Evolutionary conservation across 345 rosid species (phyloP).

Genomic region (Melastoma malabathricum): DNA sequence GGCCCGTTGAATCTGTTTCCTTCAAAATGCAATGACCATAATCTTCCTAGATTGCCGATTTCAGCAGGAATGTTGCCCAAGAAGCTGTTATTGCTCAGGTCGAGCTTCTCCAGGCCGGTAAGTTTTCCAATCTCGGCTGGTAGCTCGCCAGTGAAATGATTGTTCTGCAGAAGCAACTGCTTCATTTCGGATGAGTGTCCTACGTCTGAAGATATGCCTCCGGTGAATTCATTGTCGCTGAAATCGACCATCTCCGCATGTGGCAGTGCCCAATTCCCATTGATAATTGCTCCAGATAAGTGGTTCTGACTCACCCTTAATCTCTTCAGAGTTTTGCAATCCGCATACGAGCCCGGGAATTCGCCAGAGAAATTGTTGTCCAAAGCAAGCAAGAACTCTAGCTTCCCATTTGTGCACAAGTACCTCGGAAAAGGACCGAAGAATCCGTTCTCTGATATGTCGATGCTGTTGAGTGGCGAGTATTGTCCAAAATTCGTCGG

Average conservation of each 20-base stretch:
- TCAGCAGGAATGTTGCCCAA: constrained; percentile 46
- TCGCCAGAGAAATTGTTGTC: constrained; percentile 55
- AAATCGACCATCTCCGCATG: constrained; percentile 49
- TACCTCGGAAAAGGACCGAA: constrained; percentile 62
- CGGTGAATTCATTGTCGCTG: constrained; percentile 49
- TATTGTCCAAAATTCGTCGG: constrained; percentile 56
- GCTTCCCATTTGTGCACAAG: constrained; percentile 39
- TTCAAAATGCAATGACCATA: constrained; percentile 63
- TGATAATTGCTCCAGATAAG: constrained; percentile 45
- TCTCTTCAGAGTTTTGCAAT: constrained; percentile 51
- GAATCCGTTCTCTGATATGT: constrained; percentile 74
- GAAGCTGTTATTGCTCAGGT: constrained; percentile 42
- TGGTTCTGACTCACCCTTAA: constrained; percentile 46
- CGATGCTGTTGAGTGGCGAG: constrained; percentile 41
- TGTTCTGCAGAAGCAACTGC: constrained; percentile 46
- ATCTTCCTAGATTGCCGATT: constrained; percentile 37
- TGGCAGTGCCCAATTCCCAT: constrained; percentile 61
- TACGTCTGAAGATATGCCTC: constrained; percentile 39
- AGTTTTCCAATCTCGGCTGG: constrained; percentile 53
- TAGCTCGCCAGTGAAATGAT: constrained; percentile 52
- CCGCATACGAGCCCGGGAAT: constrained; percentile 45
- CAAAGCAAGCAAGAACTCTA: constrained; percentile 42
- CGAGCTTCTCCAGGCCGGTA: constrained; percentile 37
- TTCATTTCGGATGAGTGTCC: constrained; percentile 30
- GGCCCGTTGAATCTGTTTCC: constrained; percentile 44